Evolutionary conservation across 176 grass and related monocot species (phyloP).

Genomic region (Cocos nucifera): DNA sequence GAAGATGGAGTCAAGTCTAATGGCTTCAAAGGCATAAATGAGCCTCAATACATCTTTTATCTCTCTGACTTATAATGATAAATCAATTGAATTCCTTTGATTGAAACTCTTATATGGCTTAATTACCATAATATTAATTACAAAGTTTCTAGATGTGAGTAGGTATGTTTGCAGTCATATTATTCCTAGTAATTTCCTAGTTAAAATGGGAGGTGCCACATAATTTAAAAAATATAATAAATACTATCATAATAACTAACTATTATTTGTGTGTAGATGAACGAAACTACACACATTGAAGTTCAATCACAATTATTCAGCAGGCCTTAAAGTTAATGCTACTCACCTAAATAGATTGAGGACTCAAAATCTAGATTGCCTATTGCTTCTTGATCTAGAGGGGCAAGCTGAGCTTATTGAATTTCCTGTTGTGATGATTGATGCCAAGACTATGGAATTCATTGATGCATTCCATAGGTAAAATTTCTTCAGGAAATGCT

Average conservation of each 20-base stretch:
- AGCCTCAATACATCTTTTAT: no score
- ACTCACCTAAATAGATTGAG: slow-evolving; percentile 28
- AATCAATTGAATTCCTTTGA: no score
- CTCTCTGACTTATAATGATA: no score
- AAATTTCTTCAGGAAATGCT: slow-evolving; percentile 2
- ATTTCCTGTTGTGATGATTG: slow-evolving; percentile 82
- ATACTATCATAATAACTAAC: slow-evolving; percentile 16
- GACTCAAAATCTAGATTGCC: slow-evolving; percentile 64
- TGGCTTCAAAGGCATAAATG: no score
- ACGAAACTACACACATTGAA: slow-evolving; percentile 51
- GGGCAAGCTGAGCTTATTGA: slow-evolving; percentile 95
- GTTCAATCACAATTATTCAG: slow-evolving; percentile 62
- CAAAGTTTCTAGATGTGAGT: no score
- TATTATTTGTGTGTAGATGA: slow-evolving; percentile 42
- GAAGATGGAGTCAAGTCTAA: no score
- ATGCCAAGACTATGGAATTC: slow-evolving; percentile 62
- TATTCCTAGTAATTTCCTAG: no score
- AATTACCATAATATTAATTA: no score
- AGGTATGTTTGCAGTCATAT: no score
- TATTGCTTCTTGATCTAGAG: slow-evolving; percentile 85
- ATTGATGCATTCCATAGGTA: slow-evolving; percentile 90
- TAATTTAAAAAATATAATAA: background rate
- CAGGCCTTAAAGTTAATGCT: slow-evolving; percentile 47
- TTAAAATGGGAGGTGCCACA: no score
- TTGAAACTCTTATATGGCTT: no score